Evolutionary conservation across 345 rosid species (phyloP).

Genomic region (Bruguiera parviflora): DNA sequence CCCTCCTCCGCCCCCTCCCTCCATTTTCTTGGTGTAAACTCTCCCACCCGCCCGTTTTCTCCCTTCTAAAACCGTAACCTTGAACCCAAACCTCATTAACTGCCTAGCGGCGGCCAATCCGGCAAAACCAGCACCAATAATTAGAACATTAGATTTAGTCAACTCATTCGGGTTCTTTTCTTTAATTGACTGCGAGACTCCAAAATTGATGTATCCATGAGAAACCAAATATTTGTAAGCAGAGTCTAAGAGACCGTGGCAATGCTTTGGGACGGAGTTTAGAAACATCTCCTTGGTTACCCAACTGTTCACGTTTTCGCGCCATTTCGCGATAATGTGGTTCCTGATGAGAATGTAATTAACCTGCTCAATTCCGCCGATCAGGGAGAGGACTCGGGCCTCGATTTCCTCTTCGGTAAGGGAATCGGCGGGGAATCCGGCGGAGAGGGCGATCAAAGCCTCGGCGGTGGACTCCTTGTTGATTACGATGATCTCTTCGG

Average conservation of each 20-base stretch:
- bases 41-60: constrained; percentile 97
- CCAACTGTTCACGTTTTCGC: constrained; percentile 73
- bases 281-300: constrained; percentile 66
- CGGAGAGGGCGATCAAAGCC: constrained; percentile 78
- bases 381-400: constrained; percentile 64
- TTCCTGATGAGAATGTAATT: constrained; percentile 88
- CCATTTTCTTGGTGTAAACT: constrained; percentile 96
- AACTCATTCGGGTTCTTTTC: constrained; percentile 61
- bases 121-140: constrained; percentile 87
- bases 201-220: constrained; percentile 83
- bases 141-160: constrained; percentile 45
- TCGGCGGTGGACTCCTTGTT: constrained; percentile 87
- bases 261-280: constrained; percentile 67
- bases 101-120: constrained; percentile 93
- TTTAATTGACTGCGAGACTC: constrained; percentile 69
- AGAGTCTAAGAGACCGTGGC: constrained; percentile 60
- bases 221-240: constrained; percentile 75
- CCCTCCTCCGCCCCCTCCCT: constrained; percentile 47
- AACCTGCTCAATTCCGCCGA: constrained; percentile 95
- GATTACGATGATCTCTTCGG: constrained; percentile 89
- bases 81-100: constrained; percentile 80
- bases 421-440: constrained; percentile 95
- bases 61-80: constrained; percentile 89
- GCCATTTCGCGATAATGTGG: constrained; percentile 83
- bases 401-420: constrained; percentile 89